phyloP scores from a whole-genome alignment of 169 alveolate genomes.

The Eimeria necatrix region DNA sequence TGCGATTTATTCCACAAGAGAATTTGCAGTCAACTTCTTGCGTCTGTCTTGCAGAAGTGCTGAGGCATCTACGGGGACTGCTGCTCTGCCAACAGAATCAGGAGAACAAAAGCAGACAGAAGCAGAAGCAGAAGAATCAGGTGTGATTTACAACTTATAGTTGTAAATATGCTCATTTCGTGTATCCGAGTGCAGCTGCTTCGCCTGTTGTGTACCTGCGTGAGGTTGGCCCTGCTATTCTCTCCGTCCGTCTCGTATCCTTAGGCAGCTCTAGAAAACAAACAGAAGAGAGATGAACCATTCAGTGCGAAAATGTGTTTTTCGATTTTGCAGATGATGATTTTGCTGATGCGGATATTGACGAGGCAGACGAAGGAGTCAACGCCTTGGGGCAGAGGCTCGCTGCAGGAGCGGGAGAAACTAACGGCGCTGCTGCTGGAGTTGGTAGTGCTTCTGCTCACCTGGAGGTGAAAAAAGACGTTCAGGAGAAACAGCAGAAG shows the following conservation, averaged over 20 bases:
- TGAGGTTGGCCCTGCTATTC: neutral
- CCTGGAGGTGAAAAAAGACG: constrained; percentile 5
- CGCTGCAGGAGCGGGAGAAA: neutral
- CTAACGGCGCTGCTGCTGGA: neutral
- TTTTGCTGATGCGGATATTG: constrained; percentile 29
- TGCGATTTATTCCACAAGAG: no score
- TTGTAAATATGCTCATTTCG: neutral
- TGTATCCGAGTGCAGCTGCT: neutral
- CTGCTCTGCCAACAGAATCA: neutral
- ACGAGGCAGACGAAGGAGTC: constrained; percentile 32
- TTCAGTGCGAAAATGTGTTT: neutral
- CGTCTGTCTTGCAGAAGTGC: neutral
- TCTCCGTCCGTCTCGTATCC: no score
- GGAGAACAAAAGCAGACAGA: neutral
- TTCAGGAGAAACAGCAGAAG: constrained; percentile 53
- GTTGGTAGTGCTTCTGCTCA: neutral
- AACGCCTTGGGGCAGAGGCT: neutral
- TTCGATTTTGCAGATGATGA: constrained; percentile 14
- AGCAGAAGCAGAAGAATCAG: neutral
- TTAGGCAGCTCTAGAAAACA: no score
- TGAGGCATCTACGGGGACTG: constrained; percentile 39
- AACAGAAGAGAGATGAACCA: no score
- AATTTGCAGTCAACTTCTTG: no score
- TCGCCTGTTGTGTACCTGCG: neutral
- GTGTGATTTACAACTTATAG: neutral